Percentiles rank a stretch among this genome's conserved stretches.
Evolutionary conservation across 768 basidiomycete genomes (phyloP).

Genomic region (Collybia sordida): DNA sequence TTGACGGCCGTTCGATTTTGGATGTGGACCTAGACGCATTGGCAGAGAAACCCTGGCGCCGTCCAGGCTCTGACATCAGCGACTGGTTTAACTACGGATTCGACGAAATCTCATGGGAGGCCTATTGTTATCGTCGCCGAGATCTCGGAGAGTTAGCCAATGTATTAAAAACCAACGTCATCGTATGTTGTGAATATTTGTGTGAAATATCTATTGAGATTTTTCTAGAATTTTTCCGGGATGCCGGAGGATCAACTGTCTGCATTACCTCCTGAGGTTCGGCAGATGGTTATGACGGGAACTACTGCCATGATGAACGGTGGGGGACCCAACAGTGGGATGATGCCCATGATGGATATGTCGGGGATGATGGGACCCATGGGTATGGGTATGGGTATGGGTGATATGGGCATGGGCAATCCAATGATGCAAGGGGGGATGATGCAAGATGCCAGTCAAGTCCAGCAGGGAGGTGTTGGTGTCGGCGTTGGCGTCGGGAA

Average conservation of each 20-base stretch:
- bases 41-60: slow-evolving; percentile 87
- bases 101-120: slow-evolving; percentile 95
- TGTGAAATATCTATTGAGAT: neutral
- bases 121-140: slow-evolving; percentile 82
- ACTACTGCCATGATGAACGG: slow-evolving; percentile 76
- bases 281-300: slow-evolving; percentile 86
- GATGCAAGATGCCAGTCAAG: slow-evolving; percentile 41
- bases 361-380: slow-evolving; percentile 61
- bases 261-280: slow-evolving; percentile 76
- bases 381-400: slow-evolving; percentile 59
- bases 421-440: slow-evolving; percentile 53
- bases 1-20: slow-evolving; percentile 78
- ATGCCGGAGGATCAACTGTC: slow-evolving; percentile 82
- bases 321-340: slow-evolving; percentile 48
- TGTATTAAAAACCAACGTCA: slow-evolving; percentile 79
- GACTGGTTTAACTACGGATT: slow-evolving; percentile 99
- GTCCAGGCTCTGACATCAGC: slow-evolving; percentile 88
- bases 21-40: slow-evolving; percentile 79
- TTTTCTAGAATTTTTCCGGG: slow-evolving; percentile 67
- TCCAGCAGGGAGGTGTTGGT: slow-evolving; percentile 32
- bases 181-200: slow-evolving; percentile 47
- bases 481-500: slow-evolving; percentile 37
- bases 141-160: slow-evolving; percentile 79
- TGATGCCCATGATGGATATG: slow-evolving; percentile 86
- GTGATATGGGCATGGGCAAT: slow-evolving; percentile 61